These are phyloP conservation scores for Oehlia diaphana DNA, from an alignment of 192 early-diverging fungal genomes.

Conservation along the genomic window DNA sequence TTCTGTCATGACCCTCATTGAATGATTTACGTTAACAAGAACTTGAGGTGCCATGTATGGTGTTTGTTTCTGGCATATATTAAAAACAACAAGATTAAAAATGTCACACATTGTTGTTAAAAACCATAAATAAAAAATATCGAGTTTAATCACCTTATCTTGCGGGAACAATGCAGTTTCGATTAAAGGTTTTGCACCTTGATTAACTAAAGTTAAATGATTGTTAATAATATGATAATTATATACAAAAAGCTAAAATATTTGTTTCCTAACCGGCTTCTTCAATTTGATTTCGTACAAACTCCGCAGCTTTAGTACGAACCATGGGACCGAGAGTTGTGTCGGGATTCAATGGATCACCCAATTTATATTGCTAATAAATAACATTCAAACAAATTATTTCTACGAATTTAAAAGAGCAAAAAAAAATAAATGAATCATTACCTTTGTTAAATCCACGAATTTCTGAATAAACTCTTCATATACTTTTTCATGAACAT, in stretches of 20 bases:
- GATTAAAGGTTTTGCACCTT: constrained; percentile 69
- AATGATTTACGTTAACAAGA: constrained; percentile 70
- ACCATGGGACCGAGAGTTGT: constrained; percentile 80
- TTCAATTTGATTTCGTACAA: constrained; percentile 64
- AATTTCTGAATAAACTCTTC: constrained; percentile 68
- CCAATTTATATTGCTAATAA: constrained; percentile 62
- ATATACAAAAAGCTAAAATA: neutral
- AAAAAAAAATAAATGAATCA: neutral
- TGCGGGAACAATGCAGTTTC: constrained; percentile 55
- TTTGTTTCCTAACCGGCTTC: constrained; percentile 57
- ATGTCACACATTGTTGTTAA: neutral
- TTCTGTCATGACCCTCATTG: constrained; percentile 76
- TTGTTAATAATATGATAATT: neutral
- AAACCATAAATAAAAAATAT: neutral
- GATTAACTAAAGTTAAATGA: constrained; percentile 41
- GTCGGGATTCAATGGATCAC: constrained; percentile 59
- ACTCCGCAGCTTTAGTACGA: constrained; percentile 61
- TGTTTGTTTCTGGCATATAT: constrained; percentile 41
- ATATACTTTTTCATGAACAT: constrained; percentile 73
- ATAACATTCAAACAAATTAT: neutral
- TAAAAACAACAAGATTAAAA: neutral
- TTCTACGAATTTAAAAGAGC: neutral
- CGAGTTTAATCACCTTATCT: constrained; percentile 46
- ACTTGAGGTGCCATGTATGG: constrained; percentile 77
- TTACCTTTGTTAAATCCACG: constrained; percentile 55